Percentiles rank a stretch among this genome's conserved stretches.
Evolutionary conservation across 495 filamentous ascomycete genomes (phyloP).

Genomic region (Cercophora sp.): DNA sequence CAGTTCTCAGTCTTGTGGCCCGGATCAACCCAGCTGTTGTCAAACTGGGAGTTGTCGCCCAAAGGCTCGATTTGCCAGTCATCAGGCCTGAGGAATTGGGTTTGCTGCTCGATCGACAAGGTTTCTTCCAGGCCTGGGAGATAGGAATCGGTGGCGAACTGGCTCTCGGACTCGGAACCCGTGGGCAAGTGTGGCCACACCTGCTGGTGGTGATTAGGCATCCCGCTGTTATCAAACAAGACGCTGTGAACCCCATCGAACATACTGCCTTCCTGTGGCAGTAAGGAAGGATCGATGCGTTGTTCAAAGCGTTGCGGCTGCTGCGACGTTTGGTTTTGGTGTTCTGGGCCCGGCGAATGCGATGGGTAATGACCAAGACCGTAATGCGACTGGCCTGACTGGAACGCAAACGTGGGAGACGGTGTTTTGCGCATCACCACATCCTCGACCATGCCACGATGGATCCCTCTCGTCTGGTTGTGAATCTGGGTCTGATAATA

Average conservation of each 20-base stretch:
- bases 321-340: slow-evolving; percentile 13
- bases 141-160: slow-evolving; percentile 17
- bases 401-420: slow-evolving; percentile 35
- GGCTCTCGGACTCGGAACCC: slow-evolving; percentile 15
- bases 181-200: slow-evolving; percentile 17
- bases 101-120: slow-evolving; percentile 22
- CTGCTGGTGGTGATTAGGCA: slow-evolving; percentile 21
- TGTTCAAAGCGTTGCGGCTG: slow-evolving; percentile 21
- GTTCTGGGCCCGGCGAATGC: slow-evolving; percentile 16
- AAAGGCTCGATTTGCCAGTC: slow-evolving; percentile 34
- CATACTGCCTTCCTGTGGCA: slow-evolving; percentile 15
- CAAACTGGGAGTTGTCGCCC: slow-evolving; percentile 17
- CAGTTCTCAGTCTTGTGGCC: slow-evolving; percentile 2
- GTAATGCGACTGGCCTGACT: slow-evolving; percentile 20
- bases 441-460: slow-evolving; percentile 47
- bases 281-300: slow-evolving; percentile 28
- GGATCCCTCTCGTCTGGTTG: slow-evolving; percentile 29
- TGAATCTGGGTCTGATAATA: slow-evolving; percentile 61
- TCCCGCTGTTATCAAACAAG: slow-evolving; percentile 15
- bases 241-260: slow-evolving; percentile 14
- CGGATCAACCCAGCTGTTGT: neutral
- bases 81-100: slow-evolving; percentile 17
- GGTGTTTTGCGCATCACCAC: slow-evolving; percentile 46
- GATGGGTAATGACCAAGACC: slow-evolving; percentile 16
- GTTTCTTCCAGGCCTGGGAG: slow-evolving; percentile 20